Evolutionary conservation across 495 filamentous ascomycete genomes (phyloP).

Genomic region (Thermothielavioides terrestris): DNA sequence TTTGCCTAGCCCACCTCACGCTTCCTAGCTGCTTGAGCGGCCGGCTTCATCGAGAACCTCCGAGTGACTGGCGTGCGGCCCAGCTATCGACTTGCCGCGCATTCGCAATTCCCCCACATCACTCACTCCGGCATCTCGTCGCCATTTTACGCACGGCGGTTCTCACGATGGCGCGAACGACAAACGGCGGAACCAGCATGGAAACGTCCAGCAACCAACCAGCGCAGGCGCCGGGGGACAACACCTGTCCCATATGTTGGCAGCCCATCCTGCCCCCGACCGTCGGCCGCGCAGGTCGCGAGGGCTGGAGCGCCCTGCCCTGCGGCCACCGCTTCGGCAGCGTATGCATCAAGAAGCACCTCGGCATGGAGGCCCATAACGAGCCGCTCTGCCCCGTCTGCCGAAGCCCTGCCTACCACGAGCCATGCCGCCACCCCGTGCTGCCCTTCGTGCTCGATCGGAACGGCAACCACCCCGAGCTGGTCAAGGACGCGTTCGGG

Average conservation of each 20-base stretch:
- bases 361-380: constrained; percentile 29
- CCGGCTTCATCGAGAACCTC: too few species aligned
- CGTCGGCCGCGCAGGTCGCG: constrained; percentile 30
- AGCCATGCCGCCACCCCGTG: constrained; percentile 32
- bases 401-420: constrained; percentile 29
- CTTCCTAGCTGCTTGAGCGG: too few species aligned
- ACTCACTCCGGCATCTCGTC: not conserved
- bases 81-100: not conserved
- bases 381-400: constrained; percentile 34
- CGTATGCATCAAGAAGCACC: constrained; percentile 39
- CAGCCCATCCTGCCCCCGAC: constrained; percentile 29
- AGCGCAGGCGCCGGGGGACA: constrained; percentile 18
- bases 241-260: constrained; percentile 37
- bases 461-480: not conserved
- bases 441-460: constrained; percentile 16
- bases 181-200: not conserved
- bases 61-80: too few species aligned
- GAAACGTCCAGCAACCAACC: constrained; percentile 1
- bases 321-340: constrained; percentile 40
- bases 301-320: constrained; percentile 35
- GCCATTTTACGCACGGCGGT: not conserved
- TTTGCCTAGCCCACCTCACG: too few species aligned
- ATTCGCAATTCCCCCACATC: not conserved
- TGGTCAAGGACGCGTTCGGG: not conserved
- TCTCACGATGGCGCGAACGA: constrained; percentile 1